Conservation (phyloP, 2,329 filamentous ascomycete species). For the Didymella sp. region DNA sequence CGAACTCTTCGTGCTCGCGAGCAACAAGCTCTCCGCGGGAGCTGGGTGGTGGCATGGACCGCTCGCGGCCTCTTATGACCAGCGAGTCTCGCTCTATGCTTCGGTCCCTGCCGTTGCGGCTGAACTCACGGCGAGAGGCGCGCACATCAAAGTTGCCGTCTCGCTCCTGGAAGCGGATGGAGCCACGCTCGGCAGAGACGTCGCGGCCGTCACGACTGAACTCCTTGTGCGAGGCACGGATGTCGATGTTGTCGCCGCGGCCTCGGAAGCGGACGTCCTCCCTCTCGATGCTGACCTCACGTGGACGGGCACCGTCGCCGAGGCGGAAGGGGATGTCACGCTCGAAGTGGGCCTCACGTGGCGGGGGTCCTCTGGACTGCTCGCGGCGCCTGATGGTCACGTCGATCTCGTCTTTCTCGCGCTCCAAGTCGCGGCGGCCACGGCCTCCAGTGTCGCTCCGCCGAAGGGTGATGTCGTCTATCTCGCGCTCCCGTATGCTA, state of each 20-base stretch:
- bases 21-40: conserved; percentile 48
- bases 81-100: conserved; percentile 47
- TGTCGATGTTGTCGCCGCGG: conserved; percentile 45
- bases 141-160: conserved; percentile 53
- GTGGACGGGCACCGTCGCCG: conserved; percentile 50
- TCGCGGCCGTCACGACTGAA: conserved; percentile 34
- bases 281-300: conserved; percentile 47
- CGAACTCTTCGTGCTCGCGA: conserved; percentile 52
- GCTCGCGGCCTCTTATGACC: conserved; percentile 45
- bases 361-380: conserved; percentile 43
- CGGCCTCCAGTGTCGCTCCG: conserved; percentile 45
- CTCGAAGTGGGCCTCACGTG: conserved; percentile 44
- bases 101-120: conserved; percentile 42
- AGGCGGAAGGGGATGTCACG: conserved; percentile 55
- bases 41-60: conserved; percentile 47
- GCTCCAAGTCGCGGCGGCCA: conserved; percentile 42
- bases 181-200: conserved; percentile 35
- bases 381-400: conserved; percentile 47
- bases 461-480: conserved; percentile 52
- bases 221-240: conserved; percentile 34
- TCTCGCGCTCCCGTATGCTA: conserved; percentile 39
- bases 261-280: conserved; percentile 58
- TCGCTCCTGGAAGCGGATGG: conserved; percentile 42
- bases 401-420: conserved; percentile 42
- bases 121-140: conserved; percentile 45